Evolutionary conservation across 2,329 filamentous ascomycete species (phyloP), one percentile per base, ranked within the genome.

Genomic region (Clarireedia monteithiana): DNA sequence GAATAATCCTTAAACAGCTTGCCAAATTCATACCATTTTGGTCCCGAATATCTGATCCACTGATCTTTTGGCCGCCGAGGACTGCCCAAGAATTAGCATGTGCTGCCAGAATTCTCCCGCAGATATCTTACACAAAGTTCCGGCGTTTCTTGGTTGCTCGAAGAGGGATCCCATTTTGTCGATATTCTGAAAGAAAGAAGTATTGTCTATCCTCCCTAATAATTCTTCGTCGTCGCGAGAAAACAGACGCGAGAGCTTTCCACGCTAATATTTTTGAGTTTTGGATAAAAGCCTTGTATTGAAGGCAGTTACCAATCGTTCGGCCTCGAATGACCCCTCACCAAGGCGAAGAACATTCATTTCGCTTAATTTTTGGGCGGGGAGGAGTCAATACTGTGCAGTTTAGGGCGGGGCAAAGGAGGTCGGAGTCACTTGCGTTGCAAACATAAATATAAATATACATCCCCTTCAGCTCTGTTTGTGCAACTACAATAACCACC

Each of bases 41-140:
- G 72, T 99, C 94, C 71, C 94, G 84, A 72, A 99, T 95, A 75
- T 99, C 94, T 67, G 89, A 80, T 65, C 94, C 94, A 66, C 89
- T 96, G 74, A 97, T 95, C 83, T 99, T 99, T 76, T 90, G 85
- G 71, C 94, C 94, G 66, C 94, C 94, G 62, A 99, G 83, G 78
- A 99, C 82, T 85, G 72, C 64, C 64, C 59, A 62, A 66, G 30
- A 64, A 57, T 66, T 63, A 68, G 68, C 59, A 55, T 46, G 20
- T 42, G 4, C 14, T 36, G 40, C 34, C 27, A 4, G 30, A 47
- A 27, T 58, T 9, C 38, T 40, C 6, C n/a, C 27, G n/a, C 30
- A n/a, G 17, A 7, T 20, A 24, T n/a, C 70, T 73, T 75, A 85
- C 83, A 99, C 67, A 99, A 82, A 69, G 91, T 96, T 73, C 95